Base-by-base conservation (phyloP, 192 early-diverging fungal genomes). In the Paraglomus occultum region DNA sequence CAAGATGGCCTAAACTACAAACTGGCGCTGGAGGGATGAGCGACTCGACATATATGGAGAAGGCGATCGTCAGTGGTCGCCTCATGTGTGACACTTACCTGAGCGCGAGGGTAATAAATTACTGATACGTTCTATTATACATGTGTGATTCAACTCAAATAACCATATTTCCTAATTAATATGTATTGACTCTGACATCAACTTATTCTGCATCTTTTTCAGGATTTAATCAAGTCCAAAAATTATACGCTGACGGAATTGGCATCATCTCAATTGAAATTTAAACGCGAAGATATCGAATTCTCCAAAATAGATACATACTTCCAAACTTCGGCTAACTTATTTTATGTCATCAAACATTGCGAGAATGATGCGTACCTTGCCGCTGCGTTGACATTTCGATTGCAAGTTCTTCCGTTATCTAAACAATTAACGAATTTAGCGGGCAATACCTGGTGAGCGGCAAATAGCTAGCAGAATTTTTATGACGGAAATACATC, bases 21-120 rank as follows among this genome's bases (percentile, higher is more conserved):
- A 44, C 60, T 18, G 91, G 93, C 39, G 89, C 88, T 39, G 93
- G 93, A 65, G 92, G 92, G 22, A 88, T 83, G 67, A 84, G 87
- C 31, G 92, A 95, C 40, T 86, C 90, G 8, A 88, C 91, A 6
- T 90, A 76, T 48, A 82, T 78, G 10, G 94, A 96, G 77, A 82
- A 89, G 47, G 84, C 83, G 62, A 80, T 95, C 31, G 84, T 92
- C 51, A 83, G 85, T 51, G 97, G 97, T 15, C 83, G 97, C 58
- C 76, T 99, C 2, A 77, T 98, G 23, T 96, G 94, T 70, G 97
- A 99, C 74, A 98, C 95, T 0, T 98, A 94, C 69, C 64, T 92
- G 65, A 86, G 88, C 5, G 87, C 91, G 51, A 94, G 39, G 6
- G 67, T 58, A 52, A 44, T 22, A 11, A 40, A 10, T 47, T 31